Percentiles rank a stretch among this genome's conserved stretches.
Conservation (phyloP, 306 rosid species). For the Vachellia pachyceras region DNA sequence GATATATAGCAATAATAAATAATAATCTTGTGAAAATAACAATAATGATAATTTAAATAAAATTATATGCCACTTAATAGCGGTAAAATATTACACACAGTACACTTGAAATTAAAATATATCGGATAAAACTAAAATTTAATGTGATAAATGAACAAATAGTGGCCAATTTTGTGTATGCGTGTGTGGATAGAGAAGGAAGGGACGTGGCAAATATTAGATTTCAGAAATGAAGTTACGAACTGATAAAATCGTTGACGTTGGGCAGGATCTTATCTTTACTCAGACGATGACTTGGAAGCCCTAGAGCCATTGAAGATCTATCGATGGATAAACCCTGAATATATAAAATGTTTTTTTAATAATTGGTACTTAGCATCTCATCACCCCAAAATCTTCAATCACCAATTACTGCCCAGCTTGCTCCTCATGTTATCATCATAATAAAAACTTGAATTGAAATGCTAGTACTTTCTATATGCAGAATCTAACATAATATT, state of each 20-base stretch:
- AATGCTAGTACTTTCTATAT: too few relatives aligned
- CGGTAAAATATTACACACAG: neutral
- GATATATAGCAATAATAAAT: too few relatives aligned
- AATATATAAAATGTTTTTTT: neutral
- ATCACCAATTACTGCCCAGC: neutral
- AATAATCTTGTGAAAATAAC: too few relatives aligned
- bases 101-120: neutral
- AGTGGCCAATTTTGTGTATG: too few relatives aligned
- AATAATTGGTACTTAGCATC: neutral
- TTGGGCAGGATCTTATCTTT: conserved; percentile 15
- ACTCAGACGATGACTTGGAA: neutral
- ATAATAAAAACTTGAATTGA: too few relatives aligned
- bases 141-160: neutral
- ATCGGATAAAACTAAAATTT: neutral
- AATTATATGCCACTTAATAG: too few relatives aligned
- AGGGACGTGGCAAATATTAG: neutral
- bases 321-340: conserved; percentile 20
- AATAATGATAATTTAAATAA: too few relatives aligned
- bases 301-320: neutral
- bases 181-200: neutral
- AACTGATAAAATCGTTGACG: neutral
- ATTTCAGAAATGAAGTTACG: neutral
- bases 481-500: too few relatives aligned
- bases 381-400: neutral
- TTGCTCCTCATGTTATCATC: neutral